Percentiles rank a stretch among this genome's conserved stretches.
These are phyloP conservation scores for Artemisia annua DNA, from an alignment of 129 eudicot species.

Conservation along the genomic window DNA sequence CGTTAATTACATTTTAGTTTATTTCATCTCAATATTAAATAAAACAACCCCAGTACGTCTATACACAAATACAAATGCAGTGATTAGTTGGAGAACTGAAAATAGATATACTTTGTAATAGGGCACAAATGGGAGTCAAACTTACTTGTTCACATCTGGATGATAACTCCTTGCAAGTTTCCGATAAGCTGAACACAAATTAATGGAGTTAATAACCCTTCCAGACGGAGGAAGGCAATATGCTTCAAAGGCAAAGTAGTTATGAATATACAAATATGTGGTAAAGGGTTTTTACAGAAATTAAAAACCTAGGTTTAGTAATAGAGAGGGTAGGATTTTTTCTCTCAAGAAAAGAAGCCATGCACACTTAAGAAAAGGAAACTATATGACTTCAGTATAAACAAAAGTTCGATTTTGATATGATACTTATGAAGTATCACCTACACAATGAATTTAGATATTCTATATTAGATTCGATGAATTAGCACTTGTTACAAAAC, in stretches of 20 bases:
- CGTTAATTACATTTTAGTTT: background rate
- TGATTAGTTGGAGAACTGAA: background rate
- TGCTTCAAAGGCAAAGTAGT: too few species aligned
- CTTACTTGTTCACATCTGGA: slow-evolving; percentile 99
- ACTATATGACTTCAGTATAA: too few species aligned
- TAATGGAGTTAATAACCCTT: background rate
- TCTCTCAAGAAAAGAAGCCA: too few species aligned
- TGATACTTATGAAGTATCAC: background rate
- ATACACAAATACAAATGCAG: slow-evolving; percentile 4
- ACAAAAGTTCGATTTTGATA: background rate
- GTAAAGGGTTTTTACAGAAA: too few species aligned
- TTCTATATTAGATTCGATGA: background rate
- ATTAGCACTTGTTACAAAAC: background rate
- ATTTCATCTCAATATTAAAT: background rate
- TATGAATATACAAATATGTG: too few species aligned
- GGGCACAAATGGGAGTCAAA: slow-evolving; percentile 1
- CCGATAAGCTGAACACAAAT: slow-evolving; percentile 70
- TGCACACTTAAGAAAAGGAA: too few species aligned
- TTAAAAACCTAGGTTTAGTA: too few species aligned
- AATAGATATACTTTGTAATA: background rate
- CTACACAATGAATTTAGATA: background rate
- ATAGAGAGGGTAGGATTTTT: too few species aligned
- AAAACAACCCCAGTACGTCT: background rate
- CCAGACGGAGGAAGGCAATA: too few species aligned
- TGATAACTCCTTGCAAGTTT: slow-evolving; percentile 96